Evolutionary conservation across 805 yeast species (phyloP).

Genomic region (Cyberlindnera lachancei): DNA sequence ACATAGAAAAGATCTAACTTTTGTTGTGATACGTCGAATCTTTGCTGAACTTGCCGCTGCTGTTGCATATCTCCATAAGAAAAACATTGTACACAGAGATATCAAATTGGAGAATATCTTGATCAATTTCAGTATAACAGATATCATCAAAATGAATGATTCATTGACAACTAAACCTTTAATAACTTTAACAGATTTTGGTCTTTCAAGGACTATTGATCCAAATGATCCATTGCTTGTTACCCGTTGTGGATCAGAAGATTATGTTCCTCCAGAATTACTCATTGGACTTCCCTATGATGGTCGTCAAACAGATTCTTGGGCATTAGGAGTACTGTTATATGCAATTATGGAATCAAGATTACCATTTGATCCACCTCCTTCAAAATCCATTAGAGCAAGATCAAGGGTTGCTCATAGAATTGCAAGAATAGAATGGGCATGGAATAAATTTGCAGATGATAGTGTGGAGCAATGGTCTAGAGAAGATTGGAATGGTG

Average conservation of each 20-base stretch:
- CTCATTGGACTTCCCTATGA: conserved; percentile 86
- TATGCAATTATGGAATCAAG: conserved; percentile 80
- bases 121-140: conserved; percentile 33
- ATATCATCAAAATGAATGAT: conserved; percentile 16
- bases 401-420: conserved; percentile 69
- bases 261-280: conserved; percentile 92
- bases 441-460: conserved; percentile 53
- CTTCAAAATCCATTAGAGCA: conserved; percentile 37
- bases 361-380: conserved; percentile 87
- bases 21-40: conserved; percentile 48
- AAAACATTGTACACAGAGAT: conserved; percentile 79
- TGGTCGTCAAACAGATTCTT: conserved; percentile 84
- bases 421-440: conserved; percentile 90
- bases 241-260: conserved; percentile 94
- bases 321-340: conserved; percentile 93
- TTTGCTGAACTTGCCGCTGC: conserved; percentile 68
- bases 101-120: conserved; percentile 81
- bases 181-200: conserved; percentile 77
- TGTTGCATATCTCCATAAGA: conserved; percentile 60
- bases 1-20: conserved; percentile 34
- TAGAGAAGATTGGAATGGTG: conserved; percentile 33
- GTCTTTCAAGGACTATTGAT: conserved; percentile 67
- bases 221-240: conserved; percentile 56
- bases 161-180: conserved; percentile 25
- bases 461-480: conserved; percentile 20